phyloP scores from a whole-genome alignment of 2,329 filamentous ascomycete species.

The Aotearoamyces nothofagi region DNA sequence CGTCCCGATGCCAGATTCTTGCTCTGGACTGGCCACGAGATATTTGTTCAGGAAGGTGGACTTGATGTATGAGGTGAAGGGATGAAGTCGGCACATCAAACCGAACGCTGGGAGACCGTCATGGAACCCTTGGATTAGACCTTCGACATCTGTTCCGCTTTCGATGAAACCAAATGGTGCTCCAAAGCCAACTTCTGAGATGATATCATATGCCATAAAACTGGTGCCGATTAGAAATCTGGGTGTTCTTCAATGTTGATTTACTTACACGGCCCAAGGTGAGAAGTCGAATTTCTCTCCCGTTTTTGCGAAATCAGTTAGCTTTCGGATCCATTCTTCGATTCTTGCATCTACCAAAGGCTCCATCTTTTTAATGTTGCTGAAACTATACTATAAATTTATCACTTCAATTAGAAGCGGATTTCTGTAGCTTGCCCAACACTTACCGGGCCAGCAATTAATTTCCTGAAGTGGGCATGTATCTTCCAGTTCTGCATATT shows the following conservation, averaged over 20 bases:
- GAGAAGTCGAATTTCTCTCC: slow-evolving; percentile 35
- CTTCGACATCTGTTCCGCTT: slow-evolving; percentile 32
- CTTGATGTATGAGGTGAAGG: slow-evolving; percentile 39
- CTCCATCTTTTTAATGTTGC: slow-evolving; percentile 43
- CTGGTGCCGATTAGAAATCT: slow-evolving; percentile 7
- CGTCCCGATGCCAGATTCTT: slow-evolving; percentile 36
- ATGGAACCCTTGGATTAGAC: slow-evolving; percentile 37
- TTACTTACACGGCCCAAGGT: slow-evolving; percentile 32
- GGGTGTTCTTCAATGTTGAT: not conserved
- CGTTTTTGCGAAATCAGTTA: slow-evolving; percentile 29
- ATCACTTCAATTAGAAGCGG: too few species aligned
- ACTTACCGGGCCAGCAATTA: slow-evolving; percentile 34
- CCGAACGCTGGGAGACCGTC: slow-evolving; percentile 34
- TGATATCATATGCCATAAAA: slow-evolving; percentile 41
- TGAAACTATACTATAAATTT: slow-evolving; percentile 42
- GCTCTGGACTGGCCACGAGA: slow-evolving; percentile 34
- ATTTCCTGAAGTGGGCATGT: slow-evolving; percentile 36
- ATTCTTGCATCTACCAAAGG: slow-evolving; percentile 36
- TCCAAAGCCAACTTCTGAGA: slow-evolving; percentile 39
- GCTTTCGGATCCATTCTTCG: slow-evolving; percentile 30
- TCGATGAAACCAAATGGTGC: slow-evolving; percentile 39
- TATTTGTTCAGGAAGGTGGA: slow-evolving; percentile 34
- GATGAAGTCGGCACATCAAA: slow-evolving; percentile 33
- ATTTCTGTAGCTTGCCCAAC: too few species aligned
- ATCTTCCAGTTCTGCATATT: slow-evolving; percentile 36